Evolutionary conservation across 225 moss, liverwort and hornwort species (phyloP), one percentile per base, ranked within the genome.

Genomic region (Thuidium tamariscinum): DNA sequence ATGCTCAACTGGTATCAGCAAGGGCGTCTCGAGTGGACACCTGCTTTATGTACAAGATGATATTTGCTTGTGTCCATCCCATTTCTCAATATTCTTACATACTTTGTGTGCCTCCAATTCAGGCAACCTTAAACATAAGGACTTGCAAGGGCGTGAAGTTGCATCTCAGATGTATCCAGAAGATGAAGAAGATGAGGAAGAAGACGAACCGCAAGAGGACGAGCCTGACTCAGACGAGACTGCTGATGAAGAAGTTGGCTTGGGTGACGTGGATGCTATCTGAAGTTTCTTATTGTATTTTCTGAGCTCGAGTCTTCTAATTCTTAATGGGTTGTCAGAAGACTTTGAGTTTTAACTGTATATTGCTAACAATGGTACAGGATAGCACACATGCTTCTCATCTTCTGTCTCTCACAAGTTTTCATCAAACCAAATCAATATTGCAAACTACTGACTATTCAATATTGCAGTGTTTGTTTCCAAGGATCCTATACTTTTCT

Each of bases 61-160:
- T 75, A 37, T 37, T 79, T 81, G 68, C 75, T 87, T 68, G 67
- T 75, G 17, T 78, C 16, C 68, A 68, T 54, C 67, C 29, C 32
- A 32, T 78, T 84, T 37, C 74, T 77, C 71, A 66, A 32, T 74
- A 59, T 66, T 60, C 73, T 80, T 73, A 79, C 37, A 10, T 14
- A 59, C 36, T 85, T 32, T 78, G 68, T 80, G 62, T 83, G 84
- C 76, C 51, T 71, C 54, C 42, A 59, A 77, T 89, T 84, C 92
- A 95, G 95, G 95, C 57, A 95, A 95, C 69, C 84, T 95, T 76
- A 95, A 95, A 80, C 97, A 97, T 64, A 97, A 95, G 82, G 95
- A 95, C 88, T 91, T 97, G 91, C 97, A 95, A 87, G 97, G 97
- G 54, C 97, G 92, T 89, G 95, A 94, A 87, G 88, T 95, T 64